Conservation (phyloP, 306 rosid species). For the Vigna reflexopilosa region DNA sequence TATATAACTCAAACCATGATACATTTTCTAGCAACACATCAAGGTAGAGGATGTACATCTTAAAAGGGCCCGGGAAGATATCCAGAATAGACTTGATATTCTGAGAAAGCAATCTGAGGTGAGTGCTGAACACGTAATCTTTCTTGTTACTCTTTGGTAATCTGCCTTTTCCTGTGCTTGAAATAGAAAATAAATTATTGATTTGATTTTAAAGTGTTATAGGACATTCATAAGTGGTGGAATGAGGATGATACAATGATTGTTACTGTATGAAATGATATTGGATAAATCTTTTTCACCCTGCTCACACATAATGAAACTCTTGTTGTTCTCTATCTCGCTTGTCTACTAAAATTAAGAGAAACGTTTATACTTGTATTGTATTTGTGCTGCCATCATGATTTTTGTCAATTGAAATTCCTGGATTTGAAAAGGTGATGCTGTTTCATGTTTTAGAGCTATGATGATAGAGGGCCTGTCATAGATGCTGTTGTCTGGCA, state of each 20-base stretch:
- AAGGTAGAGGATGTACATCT: constrained; percentile 69
- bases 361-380: constrained; percentile 19
- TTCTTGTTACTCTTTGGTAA: constrained; percentile 26
- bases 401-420: constrained; percentile 28
- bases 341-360: constrained; percentile 26
- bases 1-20: constrained; percentile 40
- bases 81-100: constrained; percentile 78
- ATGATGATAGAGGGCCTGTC: constrained; percentile 89
- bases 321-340: constrained; percentile 17
- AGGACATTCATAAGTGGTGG: constrained; percentile 11
- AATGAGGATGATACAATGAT: constrained; percentile 30
- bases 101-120: constrained; percentile 90
- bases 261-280: constrained; percentile 5
- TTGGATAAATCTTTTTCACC: constrained; percentile 30
- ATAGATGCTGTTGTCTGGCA: constrained; percentile 98
- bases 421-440: constrained; percentile 35
- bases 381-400: constrained; percentile 6
- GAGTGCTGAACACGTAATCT: constrained; percentile 45
- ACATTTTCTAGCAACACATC: constrained; percentile 64
- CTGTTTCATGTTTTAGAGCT: constrained; percentile 64
- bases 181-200: constrained; percentile 32
- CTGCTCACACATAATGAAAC: not conserved
- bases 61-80: constrained; percentile 79
- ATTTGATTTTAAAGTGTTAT: constrained; percentile 16
- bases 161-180: constrained; percentile 26